A percentile compares a stretch with the other conserved stretches of the same genome.
Evolutionary conservation across 768 basidiomycete genomes (phyloP).

Genomic region (Rhodotorula graminis): DNA sequence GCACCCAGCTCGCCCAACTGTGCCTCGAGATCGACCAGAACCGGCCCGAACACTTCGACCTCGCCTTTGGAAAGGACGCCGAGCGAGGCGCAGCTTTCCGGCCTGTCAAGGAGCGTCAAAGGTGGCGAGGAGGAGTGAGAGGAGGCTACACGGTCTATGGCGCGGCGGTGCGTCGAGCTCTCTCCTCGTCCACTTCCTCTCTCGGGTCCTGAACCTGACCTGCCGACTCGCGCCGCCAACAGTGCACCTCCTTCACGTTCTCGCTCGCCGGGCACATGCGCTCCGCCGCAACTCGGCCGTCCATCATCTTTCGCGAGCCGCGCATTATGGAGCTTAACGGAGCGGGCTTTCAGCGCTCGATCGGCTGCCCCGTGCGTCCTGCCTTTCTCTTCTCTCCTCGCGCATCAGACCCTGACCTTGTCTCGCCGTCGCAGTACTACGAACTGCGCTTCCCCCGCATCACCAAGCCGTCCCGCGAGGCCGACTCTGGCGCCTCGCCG

Average conservation of each 20-base stretch:
- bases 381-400: not conserved
- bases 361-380: conserved; percentile 53
- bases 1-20: conserved; percentile 58
- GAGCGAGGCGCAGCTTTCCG: too few species aligned
- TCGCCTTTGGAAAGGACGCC: not conserved
- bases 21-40: conserved; percentile 10
- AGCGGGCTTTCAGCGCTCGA: conserved; percentile 61
- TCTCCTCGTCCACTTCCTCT: not conserved
- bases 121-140: not conserved
- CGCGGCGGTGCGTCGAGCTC: conserved; percentile 18
- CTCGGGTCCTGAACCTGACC: not conserved
- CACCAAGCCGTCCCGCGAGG: conserved; percentile 52
- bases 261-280: conserved; percentile 17
- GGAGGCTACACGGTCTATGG: conserved; percentile 9
- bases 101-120: too few species aligned
- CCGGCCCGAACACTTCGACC: conserved; percentile 8
- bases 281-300: conserved; percentile 50
- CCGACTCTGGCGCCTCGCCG: conserved; percentile 19
- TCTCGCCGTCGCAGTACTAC: conserved; percentile 57
- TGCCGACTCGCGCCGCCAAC: not conserved
- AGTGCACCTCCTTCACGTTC: conserved; percentile 30
- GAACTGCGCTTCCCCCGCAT: conserved; percentile 79
- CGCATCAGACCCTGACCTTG: too few species aligned
- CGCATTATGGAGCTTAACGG: conserved; percentile 70
- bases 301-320: conserved; percentile 59